Percentiles rank a stretch among this genome's conserved stretches.
phyloP scores from a whole-genome alignment of 176 grass and related monocot species.

The Eragrostis nindensis region DNA sequence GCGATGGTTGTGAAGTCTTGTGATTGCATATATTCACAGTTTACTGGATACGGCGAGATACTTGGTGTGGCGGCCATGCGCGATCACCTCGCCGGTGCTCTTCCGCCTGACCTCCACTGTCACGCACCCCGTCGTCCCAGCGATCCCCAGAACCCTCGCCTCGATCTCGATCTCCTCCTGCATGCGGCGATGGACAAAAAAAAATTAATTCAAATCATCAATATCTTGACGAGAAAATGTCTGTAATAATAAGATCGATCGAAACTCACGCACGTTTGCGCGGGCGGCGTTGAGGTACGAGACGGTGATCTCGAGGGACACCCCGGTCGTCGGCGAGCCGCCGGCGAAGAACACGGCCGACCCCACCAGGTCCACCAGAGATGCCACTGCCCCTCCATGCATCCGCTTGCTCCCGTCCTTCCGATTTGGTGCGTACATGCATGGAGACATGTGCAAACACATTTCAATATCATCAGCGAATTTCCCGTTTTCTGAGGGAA shows the following conservation, averaged over 20 bases:
- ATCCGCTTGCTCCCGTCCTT: constrained; percentile 27
- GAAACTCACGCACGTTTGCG: constrained; percentile 24
- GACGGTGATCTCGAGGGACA: constrained; percentile 41
- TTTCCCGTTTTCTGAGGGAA: too few species aligned
- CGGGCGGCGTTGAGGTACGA: constrained; percentile 23
- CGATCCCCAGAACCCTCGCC: constrained; percentile 32
- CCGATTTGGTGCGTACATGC: neutral
- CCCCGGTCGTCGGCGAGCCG: constrained; percentile 37
- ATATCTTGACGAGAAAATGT: neutral
- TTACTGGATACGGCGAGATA: constrained; percentile 36
- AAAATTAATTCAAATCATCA: too few species aligned
- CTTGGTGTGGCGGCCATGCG: constrained; percentile 41
- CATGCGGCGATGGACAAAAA: too few species aligned
- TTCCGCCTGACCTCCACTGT: constrained; percentile 46
- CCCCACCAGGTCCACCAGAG: constrained; percentile 44
- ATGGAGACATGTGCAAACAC: neutral
- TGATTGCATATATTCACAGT: too few species aligned
- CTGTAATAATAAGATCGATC: neutral
- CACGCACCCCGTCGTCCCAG: constrained; percentile 30
- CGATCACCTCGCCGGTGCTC: constrained; percentile 41
- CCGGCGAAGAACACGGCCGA: constrained; percentile 37
- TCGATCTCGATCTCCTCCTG: constrained; percentile 56
- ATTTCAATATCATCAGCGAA: too few species aligned
- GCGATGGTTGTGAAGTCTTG: too few species aligned
- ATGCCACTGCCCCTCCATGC: constrained; percentile 42